phyloP scores from a whole-genome alignment of 2,329 filamentous ascomycete genomes.

The Diaporthe nobilis region DNA sequence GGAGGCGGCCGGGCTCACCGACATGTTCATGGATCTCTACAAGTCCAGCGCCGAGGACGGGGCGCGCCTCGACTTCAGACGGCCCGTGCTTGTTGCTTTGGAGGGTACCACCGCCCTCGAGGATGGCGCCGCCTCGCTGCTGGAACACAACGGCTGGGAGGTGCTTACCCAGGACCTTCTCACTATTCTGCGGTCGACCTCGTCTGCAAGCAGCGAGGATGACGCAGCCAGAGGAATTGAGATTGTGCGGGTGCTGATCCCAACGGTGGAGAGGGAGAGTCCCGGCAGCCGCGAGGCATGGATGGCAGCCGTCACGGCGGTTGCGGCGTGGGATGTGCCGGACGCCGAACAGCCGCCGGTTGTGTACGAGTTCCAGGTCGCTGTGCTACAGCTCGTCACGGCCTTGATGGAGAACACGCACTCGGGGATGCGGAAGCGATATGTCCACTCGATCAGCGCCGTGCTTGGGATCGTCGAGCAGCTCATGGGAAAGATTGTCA shows the following conservation, averaged over 20 bases:
- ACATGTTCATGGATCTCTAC: conserved; percentile 76
- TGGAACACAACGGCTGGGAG: conserved; percentile 68
- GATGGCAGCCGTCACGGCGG: conserved; percentile 68
- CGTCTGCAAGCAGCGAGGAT: conserved; percentile 45
- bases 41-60: conserved; percentile 49
- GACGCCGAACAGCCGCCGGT: conserved; percentile 44
- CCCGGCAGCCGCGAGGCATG: conserved; percentile 65
- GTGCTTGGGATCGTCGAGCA: conserved; percentile 63
- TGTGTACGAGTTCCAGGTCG: conserved; percentile 66
- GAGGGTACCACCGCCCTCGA: conserved; percentile 69
- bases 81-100: conserved; percentile 70
- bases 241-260: conserved; percentile 68
- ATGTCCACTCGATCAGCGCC: conserved; percentile 65
- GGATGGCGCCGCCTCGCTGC: conserved; percentile 63
- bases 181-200: conserved; percentile 55
- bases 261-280: conserved; percentile 63
- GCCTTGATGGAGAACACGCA: conserved; percentile 64
- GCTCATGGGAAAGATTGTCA: conserved; percentile 51
- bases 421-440: conserved; percentile 63
- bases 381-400: conserved; percentile 69
- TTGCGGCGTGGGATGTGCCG: conserved; percentile 63
- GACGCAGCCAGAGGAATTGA: conserved; percentile 66
- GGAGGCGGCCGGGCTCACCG: conserved; percentile 71
- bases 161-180: conserved; percentile 66
- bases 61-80: conserved; percentile 66